Evolutionary conservation across 78 protist species (phyloP).

Genomic region (Dictyostelium firmibasis): DNA sequence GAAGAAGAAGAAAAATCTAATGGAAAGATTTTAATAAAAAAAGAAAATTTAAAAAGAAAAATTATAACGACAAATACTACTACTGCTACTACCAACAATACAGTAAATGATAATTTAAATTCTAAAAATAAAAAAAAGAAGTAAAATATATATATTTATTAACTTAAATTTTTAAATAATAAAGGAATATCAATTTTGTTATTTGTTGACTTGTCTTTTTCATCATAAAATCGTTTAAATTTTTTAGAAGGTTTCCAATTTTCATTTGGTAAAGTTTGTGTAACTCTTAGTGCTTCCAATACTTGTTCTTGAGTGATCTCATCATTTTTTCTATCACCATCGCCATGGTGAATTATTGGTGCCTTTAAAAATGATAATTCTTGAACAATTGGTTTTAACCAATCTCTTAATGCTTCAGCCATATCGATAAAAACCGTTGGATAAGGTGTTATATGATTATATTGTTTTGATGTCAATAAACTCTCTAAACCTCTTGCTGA

Average conservation of each 20-base stretch:
- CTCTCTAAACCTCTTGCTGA: not conserved
- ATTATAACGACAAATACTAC: not conserved
- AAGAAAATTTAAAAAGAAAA: not conserved
- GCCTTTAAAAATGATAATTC: not conserved
- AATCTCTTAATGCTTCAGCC: constrained; percentile 2
- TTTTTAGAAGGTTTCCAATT: constrained; percentile 22
- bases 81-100: not conserved
- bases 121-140: not conserved
- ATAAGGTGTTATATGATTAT: not conserved
- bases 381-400: constrained; percentile 18
- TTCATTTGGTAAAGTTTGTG: not conserved
- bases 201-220: not conserved
- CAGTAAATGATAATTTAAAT: not conserved
- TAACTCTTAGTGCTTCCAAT: not conserved
- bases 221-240: not conserved
- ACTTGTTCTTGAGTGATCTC: not conserved
- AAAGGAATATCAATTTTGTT: not conserved
- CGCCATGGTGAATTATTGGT: not conserved
- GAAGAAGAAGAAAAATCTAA: not conserved
- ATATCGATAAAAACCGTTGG: constrained; percentile 6
- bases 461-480: not conserved
- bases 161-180: constrained; percentile 3
- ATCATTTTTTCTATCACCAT: not conserved
- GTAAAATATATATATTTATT: not conserved
- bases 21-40: not conserved